Evolutionary conservation across 2,329 filamentous ascomycete genomes (phyloP).

Genomic region (Monilinia polystroma): DNA sequence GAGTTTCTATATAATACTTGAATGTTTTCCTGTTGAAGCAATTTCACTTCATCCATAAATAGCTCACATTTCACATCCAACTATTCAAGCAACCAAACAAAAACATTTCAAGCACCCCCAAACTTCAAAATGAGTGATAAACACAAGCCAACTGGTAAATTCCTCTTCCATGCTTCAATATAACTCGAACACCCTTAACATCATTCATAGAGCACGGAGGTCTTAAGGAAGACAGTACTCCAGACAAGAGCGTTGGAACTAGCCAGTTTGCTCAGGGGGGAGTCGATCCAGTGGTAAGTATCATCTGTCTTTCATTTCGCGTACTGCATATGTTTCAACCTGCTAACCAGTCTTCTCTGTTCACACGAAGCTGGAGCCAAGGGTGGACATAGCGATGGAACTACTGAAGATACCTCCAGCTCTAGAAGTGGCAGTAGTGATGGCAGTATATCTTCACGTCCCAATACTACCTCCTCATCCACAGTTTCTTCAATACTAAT

Average conservation of each 20-base stretch:
- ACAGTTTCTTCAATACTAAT: neutral
- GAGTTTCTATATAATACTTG: slow-evolving; percentile 10
- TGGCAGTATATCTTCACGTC: neutral
- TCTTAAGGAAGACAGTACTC: slow-evolving; percentile 45
- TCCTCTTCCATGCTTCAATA: neutral
- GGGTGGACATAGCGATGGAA: neutral
- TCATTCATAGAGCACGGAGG: slow-evolving; percentile 43
- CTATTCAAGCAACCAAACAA: neutral
- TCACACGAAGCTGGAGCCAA: neutral
- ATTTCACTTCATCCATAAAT: neutral
- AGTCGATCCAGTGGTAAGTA: slow-evolving; percentile 12
- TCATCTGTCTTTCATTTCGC: slow-evolving; percentile 14
- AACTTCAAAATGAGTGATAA: slow-evolving; percentile 26
- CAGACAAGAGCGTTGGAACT: slow-evolving; percentile 44
- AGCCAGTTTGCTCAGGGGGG: slow-evolving; percentile 30
- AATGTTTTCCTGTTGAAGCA: neutral
- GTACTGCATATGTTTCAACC: neutral
- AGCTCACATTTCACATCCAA: neutral
- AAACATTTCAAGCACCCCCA: slow-evolving; percentile 4
- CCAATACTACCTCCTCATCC: neutral
- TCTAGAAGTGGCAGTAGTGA: neutral
- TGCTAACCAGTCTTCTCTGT: slow-evolving; percentile 3
- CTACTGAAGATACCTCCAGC: neutral
- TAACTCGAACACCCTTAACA: neutral
- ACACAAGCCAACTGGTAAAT: slow-evolving; percentile 30